Percentiles rank a stretch among this genome's conserved stretches.
phyloP scores from a whole-genome alignment of 192 early-diverging fungal genomes.

The Spizellomyces sp. region DNA sequence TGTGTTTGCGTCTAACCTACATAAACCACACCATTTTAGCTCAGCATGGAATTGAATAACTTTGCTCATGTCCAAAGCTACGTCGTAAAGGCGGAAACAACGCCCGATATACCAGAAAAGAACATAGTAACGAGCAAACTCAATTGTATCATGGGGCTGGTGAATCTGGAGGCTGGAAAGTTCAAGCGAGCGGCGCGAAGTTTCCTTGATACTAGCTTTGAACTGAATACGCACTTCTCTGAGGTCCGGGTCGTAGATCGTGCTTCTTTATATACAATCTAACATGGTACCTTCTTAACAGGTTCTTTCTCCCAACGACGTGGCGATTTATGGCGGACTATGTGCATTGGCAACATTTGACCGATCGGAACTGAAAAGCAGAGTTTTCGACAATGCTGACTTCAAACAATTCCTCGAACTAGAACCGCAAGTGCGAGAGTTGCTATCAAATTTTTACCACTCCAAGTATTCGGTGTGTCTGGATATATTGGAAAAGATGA shows the following conservation, averaged over 20 bases:
- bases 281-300: not conserved
- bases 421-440: constrained; percentile 75
- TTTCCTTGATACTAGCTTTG: constrained; percentile 65
- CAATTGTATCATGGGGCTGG: constrained; percentile 66
- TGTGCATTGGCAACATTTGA: constrained; percentile 79
- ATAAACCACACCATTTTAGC: constrained; percentile 47
- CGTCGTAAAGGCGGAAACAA: constrained; percentile 70
- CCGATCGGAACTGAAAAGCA: constrained; percentile 66
- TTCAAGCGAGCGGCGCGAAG: constrained; percentile 62
- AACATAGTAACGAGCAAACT: constrained; percentile 59
- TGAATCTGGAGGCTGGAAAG: constrained; percentile 59
- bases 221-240: constrained; percentile 43
- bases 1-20: not conserved
- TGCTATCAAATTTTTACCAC: constrained; percentile 73
- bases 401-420: constrained; percentile 82
- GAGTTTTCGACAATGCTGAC: constrained; percentile 72
- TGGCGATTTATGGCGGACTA: constrained; percentile 79
- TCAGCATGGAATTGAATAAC: constrained; percentile 68
- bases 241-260: constrained; percentile 38
- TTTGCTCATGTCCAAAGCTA: constrained; percentile 71
- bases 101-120: constrained; percentile 66
- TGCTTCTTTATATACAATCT: not conserved
- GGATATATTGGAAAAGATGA: constrained; percentile 64
- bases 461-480: constrained; percentile 75
- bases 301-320: constrained; percentile 73